Conservation (phyloP, 192 early-diverging fungal species). For the Linnemannia zychae region DNA sequence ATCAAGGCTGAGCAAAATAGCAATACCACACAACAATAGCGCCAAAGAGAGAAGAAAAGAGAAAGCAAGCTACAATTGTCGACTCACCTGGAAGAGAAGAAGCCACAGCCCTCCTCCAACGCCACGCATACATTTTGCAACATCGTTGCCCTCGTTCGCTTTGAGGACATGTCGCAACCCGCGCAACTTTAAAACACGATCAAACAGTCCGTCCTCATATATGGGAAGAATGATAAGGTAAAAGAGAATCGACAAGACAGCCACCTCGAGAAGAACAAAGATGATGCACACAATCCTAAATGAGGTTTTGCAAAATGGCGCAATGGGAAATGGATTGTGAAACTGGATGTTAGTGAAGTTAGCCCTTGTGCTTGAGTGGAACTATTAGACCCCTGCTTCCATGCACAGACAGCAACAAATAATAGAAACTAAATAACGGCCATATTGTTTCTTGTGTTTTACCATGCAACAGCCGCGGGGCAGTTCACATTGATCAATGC, state of each 20-base stretch:
- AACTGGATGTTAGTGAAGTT: neutral
- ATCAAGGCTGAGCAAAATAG: neutral
- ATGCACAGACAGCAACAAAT: conserved; percentile 3
- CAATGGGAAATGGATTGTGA: neutral
- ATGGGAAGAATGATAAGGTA: conserved; percentile 70
- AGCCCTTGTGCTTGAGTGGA: neutral
- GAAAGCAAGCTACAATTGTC: neutral
- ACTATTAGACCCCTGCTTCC: neutral
- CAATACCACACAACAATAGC: neutral
- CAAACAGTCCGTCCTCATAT: conserved; percentile 71
- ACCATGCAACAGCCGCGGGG: conserved; percentile 74
- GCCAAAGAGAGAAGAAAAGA: neutral
- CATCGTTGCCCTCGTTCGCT: conserved; percentile 53
- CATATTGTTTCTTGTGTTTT: neutral
- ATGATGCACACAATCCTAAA: conserved; percentile 64
- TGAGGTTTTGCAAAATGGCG: too few species aligned
- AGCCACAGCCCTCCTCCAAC: conserved; percentile 52
- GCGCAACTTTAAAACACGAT: conserved; percentile 61
- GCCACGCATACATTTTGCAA: conserved; percentile 62
- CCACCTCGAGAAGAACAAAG: conserved; percentile 70
- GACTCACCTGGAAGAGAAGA: conserved; percentile 56
- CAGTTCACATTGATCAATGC: conserved; percentile 63
- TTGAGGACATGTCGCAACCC: conserved; percentile 62
- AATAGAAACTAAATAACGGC: neutral
- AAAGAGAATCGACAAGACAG: conserved; percentile 64